These are phyloP conservation scores for Mortierella antarctica DNA, from an alignment of 192 early-diverging fungal genomes.

Conservation along the genomic window DNA sequence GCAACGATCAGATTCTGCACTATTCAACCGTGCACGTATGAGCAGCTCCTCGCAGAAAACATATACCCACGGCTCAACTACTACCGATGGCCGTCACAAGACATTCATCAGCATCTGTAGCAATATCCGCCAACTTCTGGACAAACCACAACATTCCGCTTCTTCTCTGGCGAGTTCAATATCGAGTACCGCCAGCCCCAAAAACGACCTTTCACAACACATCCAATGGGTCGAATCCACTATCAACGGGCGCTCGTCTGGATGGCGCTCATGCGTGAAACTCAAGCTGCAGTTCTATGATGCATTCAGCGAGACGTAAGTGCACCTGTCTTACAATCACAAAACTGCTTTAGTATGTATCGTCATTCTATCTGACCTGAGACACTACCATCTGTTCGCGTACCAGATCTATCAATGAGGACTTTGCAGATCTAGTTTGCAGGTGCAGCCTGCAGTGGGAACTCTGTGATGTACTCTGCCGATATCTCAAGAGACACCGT, in stretches of 20 bases:
- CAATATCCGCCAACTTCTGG: constrained; percentile 10
- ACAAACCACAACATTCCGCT: constrained; percentile 8
- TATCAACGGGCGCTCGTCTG: background rate
- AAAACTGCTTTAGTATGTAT: background rate
- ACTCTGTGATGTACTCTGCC: constrained; percentile 16
- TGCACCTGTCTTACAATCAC: background rate
- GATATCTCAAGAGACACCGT: constrained; percentile 20
- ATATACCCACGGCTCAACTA: background rate
- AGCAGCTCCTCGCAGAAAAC: background rate
- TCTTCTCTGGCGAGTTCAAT: too few relatives aligned
- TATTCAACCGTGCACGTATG: background rate
- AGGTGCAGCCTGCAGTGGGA: constrained; percentile 36
- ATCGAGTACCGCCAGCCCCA: too few relatives aligned
- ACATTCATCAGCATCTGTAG: constrained; percentile 35
- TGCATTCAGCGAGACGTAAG: constrained; percentile 31
- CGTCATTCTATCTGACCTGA: background rate
- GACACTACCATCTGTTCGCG: too few relatives aligned
- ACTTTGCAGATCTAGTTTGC: constrained; percentile 24
- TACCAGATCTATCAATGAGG: constrained; percentile 27
- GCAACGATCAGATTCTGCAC: too few relatives aligned
- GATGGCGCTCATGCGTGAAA: constrained; percentile 46
- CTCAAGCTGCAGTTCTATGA: constrained; percentile 47
- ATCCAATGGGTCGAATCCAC: constrained; percentile 35
- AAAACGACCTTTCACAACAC: background rate
- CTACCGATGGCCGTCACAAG: constrained; percentile 1